Evolutionary conservation across 75 land plant genomes (phyloP), one percentile per base, ranked within the genome.

Genomic region (Pinus tabuliformis): DNA sequence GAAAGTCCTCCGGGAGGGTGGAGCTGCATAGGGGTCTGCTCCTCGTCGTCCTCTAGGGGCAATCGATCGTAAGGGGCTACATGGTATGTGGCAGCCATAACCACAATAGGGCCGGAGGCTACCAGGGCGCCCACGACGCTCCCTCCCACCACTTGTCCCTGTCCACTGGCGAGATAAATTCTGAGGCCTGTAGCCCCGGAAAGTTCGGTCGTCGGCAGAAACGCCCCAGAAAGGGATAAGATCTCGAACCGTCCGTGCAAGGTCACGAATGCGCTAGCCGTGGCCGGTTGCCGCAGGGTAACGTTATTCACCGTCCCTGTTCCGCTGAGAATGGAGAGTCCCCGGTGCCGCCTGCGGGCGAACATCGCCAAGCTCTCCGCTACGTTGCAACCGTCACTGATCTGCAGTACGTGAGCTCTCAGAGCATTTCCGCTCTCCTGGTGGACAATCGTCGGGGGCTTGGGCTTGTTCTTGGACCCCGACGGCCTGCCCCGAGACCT

Each of bases 71-170:
- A 77, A 39, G 70, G 59, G 39, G 64, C 74, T 54, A 72, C 72
- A 16, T 58, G 56, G 36, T 72, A 78, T 5, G 79, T 59, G 8
- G 79, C 79, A 28, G 63, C 79, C 73, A 78, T 72, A 37, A 78
- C 22, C 42, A 72, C 28, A 9, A 78, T 74, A 1, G 79, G 74
- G 42, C 79, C 63, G 6, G 64, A 78, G 20, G 79, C 79, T 52
- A 17, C 14, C 62, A 78, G 60, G 7, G 79, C 70, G 18, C 73
- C 73, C 54, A 5, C 74, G 18, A 85, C 87, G 60, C 78, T 79
- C 12, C 87, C 87, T 0, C 87, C 87, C 24, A 85, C 77, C 21
- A 85, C 87, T 56, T 85, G 87, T 2, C 87, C 87, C 21, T 80
- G 81, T 3, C 77, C 77, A 0, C 87, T 85, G 0, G 86, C 87